Base-by-base conservation (phyloP, 2,329 filamentous ascomycete genomes). In the Leptographium procerum region DNA sequence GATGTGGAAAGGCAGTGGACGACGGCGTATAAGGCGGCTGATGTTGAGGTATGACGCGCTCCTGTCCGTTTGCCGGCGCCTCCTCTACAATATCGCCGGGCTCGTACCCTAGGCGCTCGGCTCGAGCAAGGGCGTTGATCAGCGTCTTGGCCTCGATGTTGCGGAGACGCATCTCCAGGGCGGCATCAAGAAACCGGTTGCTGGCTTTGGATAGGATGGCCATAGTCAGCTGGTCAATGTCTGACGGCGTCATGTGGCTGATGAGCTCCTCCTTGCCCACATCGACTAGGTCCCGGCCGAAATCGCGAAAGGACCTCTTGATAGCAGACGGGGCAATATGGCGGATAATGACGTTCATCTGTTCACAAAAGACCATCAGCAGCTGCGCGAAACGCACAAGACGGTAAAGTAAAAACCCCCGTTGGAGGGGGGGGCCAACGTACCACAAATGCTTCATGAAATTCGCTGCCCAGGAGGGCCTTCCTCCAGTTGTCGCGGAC, bases 31-130 rank as follows among this genome's bases (percentile, higher is more conserved):
- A 19, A 8, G 40, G 16, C 16, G 53, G 9, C 36, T 29, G 34
- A 19, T 45, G 58, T 31, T 59, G 56, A 2, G 65, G 65, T 3
- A 76, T 71, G 22, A 75, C 71, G 29, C 67, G 69, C 60, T 77
- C 74, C 34, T 67, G 64, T 31, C 68, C 52, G 60, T 69, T 69
- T 59, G 74, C 71, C 31, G 64, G 60, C 24, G 67, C 45, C 22
- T 77, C 74, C 34, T 77, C 73, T 14, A 81, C 69, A 3, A 79
- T 70, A 57, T 83, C 81, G 34, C 70, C 68, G 0, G 71, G 69
- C 55, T 81, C 75, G 58, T 83, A 84, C 2, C 81, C 81, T 0
- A 84, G 73, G 2, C 81, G 77, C 63, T 82, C 78, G 1, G 80
- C 79, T 40, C 75, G 72, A 2, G 80, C 80, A 24, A 84, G 72